Conservation (phyloP, 306 rosid species). For the Dryas octopetala region DNA sequence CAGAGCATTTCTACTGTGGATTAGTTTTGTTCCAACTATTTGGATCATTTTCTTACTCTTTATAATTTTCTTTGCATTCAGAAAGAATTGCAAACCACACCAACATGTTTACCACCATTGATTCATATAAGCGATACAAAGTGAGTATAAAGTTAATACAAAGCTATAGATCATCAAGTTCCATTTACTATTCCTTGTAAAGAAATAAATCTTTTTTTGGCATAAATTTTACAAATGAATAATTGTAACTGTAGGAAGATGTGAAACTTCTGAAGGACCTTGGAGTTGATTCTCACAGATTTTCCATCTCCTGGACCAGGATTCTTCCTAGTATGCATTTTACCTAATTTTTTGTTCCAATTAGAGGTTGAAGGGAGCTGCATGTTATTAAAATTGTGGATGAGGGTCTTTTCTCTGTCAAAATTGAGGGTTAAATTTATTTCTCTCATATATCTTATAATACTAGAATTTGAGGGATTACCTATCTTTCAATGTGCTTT, state of each 20-base stretch:
- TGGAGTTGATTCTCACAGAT: conserved; percentile 30
- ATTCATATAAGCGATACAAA: conserved; percentile 38
- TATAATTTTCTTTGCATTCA: background rate
- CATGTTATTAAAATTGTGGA: background rate
- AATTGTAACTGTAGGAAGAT: conserved; percentile 26
- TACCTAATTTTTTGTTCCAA: background rate
- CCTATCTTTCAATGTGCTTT: too few species aligned
- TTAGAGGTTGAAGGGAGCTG: background rate
- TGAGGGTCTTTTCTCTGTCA: too few species aligned
- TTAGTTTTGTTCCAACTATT: too few species aligned
- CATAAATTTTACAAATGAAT: background rate
- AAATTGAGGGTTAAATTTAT: too few species aligned
- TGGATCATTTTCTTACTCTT: background rate
- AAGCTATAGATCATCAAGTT: too few species aligned
- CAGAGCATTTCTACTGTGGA: too few species aligned
- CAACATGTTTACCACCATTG: conserved; percentile 3
- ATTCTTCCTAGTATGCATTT: conserved; percentile 29
- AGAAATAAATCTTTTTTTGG: background rate
- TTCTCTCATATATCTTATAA: too few species aligned
- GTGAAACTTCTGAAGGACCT: conserved; percentile 23
- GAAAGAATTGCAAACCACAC: background rate
- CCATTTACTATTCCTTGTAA: background rate
- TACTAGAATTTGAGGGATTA: too few species aligned
- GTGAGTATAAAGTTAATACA: background rate
- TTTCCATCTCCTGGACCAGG: conserved; percentile 40